phyloP scores from a whole-genome alignment of 2,329 filamentous ascomycete genomes.

The Sclerotinia borealis region DNA sequence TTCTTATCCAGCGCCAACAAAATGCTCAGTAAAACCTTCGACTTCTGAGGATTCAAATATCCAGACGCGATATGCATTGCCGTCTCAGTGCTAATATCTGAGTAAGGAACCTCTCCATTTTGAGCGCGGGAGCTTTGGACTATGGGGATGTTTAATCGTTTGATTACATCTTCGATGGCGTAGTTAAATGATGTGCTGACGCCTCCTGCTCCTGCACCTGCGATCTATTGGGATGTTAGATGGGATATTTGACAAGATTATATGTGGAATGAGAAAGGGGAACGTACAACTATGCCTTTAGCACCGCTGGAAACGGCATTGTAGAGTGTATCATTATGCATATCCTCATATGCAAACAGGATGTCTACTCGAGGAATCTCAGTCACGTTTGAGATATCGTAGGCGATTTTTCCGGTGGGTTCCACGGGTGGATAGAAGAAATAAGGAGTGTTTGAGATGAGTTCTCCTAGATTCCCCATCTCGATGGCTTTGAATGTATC shows the following conservation, averaged over 20 bases:
- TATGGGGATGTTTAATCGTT: constrained; percentile 42
- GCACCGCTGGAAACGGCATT: constrained; percentile 45
- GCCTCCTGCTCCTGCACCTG: constrained; percentile 49
- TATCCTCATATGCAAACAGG: constrained; percentile 49
- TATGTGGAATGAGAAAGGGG: too few relatives aligned
- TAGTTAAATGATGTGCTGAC: constrained; percentile 37
- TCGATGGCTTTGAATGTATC: constrained; percentile 57
- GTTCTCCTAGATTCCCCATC: constrained; percentile 50
- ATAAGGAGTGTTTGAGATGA: constrained; percentile 51
- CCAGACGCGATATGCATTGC: constrained; percentile 39
- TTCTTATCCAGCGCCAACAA: constrained; percentile 22
- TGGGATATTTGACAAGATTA: not conserved
- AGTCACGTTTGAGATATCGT: constrained; percentile 35
- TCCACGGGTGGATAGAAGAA: constrained; percentile 52
- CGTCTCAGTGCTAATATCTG: constrained; percentile 16
- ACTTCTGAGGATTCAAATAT: constrained; percentile 51
- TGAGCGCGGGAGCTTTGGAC: constrained; percentile 46
- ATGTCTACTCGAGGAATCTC: constrained; percentile 50
- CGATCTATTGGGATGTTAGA: constrained; percentile 32
- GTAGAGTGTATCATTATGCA: constrained; percentile 42
- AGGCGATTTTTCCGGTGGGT: constrained; percentile 42
- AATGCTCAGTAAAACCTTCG: constrained; percentile 43
- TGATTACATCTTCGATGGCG: constrained; percentile 40
- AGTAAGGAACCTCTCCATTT: constrained; percentile 36
- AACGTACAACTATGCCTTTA: constrained; percentile 42